phyloP scores from a whole-genome alignment of 352 stramenopile genomes.

The Phytophthora pinifolia region DNA sequence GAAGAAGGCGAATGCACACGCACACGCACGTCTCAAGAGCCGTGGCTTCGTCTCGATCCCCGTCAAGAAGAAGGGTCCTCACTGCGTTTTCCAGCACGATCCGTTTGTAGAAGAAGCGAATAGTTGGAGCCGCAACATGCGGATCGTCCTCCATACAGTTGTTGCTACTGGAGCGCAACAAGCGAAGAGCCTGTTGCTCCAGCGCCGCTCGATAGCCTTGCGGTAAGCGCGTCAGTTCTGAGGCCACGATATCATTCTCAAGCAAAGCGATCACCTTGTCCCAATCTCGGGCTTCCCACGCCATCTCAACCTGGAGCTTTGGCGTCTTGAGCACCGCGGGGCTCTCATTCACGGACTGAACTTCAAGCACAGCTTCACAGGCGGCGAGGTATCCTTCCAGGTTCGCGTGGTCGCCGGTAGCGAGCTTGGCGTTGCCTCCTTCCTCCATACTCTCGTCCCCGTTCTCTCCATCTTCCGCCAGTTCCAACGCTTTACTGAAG shows the following conservation, averaged over 20 bases:
- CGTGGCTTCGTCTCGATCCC: slow-evolving; percentile 18
- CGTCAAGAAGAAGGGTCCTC: slow-evolving; percentile 27
- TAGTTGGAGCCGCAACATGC: slow-evolving; percentile 22
- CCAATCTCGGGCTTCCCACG: slow-evolving; percentile 52
- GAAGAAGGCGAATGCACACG: slow-evolving; percentile 39
- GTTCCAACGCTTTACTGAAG: slow-evolving; percentile 61
- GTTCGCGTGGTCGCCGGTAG: slow-evolving; percentile 30
- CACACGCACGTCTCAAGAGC: slow-evolving; percentile 43
- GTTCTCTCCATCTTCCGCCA: slow-evolving; percentile 44
- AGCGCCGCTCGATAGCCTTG: slow-evolving; percentile 39
- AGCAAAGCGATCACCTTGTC: slow-evolving; percentile 49
- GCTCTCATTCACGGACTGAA: slow-evolving; percentile 39
- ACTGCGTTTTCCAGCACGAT: slow-evolving; percentile 53
- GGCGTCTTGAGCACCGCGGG: slow-evolving; percentile 34
- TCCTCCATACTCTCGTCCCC: slow-evolving; percentile 19
- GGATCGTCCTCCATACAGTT: slow-evolving; percentile 25
- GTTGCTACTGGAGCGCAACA: slow-evolving; percentile 38
- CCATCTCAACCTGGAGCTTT: slow-evolving; percentile 44
- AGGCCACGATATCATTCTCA: slow-evolving; percentile 42
- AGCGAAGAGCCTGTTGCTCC: slow-evolving; percentile 50
- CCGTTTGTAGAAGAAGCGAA: slow-evolving; percentile 56
- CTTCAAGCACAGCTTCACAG: slow-evolving; percentile 64
- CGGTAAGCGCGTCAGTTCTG: slow-evolving; percentile 34
- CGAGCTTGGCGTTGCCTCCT: slow-evolving; percentile 11
- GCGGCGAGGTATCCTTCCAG: slow-evolving; percentile 75